Percentiles rank a stretch among this genome's conserved stretches.
Conservation (phyloP, 2,329 filamentous ascomycete species). For the Rhynchosporium secalis region DNA sequence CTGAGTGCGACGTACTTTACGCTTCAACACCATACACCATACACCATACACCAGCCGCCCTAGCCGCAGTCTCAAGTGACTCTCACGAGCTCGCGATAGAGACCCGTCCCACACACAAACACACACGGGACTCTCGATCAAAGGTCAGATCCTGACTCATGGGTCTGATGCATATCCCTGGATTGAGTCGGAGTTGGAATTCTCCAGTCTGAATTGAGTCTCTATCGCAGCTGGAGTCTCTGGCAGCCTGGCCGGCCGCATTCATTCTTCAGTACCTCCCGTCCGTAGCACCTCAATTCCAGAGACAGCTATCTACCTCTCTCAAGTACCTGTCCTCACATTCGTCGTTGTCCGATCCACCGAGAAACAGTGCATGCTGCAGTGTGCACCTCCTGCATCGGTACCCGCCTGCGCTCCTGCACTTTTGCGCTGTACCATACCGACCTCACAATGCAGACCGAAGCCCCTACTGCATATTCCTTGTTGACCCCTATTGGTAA, state of each 20-base stretch:
- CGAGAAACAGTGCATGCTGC: not conserved
- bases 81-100: not conserved
- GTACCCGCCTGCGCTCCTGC: conserved; percentile 10
- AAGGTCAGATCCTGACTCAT: not conserved
- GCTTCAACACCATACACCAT: too few species aligned
- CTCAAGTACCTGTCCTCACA: not conserved
- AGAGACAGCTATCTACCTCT: not conserved
- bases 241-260: not conserved
- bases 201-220: not conserved
- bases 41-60: conserved; percentile 1
- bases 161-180: conserved; percentile 1
- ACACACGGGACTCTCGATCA: not conserved
- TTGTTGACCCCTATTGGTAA: conserved; percentile 36
- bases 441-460: conserved; percentile 33
- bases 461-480: conserved; percentile 22
- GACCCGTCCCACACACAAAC: not conserved
- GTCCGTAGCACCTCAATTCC: not conserved
- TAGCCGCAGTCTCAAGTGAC: conserved; percentile 6
- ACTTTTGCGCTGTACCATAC: too few species aligned
- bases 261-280: too few species aligned
- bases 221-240: not conserved
- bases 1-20: too few species aligned
- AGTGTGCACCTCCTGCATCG: conserved; percentile 3
- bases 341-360: conserved; percentile 7
- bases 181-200: too few species aligned